Base-by-base conservation (phyloP, 2,329 filamentous ascomycete genomes). In the Talaromyces sp. region DNA sequence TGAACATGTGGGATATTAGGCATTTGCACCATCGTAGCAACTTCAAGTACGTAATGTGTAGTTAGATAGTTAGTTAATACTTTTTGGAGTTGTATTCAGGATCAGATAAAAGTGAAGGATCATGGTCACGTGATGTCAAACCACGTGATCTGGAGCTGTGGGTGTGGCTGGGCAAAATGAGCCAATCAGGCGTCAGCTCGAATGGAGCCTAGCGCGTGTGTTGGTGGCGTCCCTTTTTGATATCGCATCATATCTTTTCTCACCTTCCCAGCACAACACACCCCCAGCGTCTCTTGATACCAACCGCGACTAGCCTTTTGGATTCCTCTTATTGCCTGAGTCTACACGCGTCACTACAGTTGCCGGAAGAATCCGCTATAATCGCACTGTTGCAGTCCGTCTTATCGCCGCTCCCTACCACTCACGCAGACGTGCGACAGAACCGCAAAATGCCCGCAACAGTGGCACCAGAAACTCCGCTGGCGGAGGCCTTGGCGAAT, bases 401-500 rank as follows among this genome's bases (percentile, higher is more conserved):
- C 38, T 25, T 19, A 25, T 19, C 49, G 17, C 5, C 49, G 13
- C n/a, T 36, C 58, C 34, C 47, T 47, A 10, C 29, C 25, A 13
- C 17, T 81, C 79, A 92, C 96, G 85, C 93, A 96, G 80, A 96
- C 92, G 66, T 79, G 80, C 51, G 51, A 47, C 53, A 25, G 40
- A 34, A 25, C 61, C 22, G 49, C 31, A 56, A 72, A 66, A 97
- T 97, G 91, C 84, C 92, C 70, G 86, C 92, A 79, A 89, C 93
- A 76, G 85, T 96, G 69, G 82, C 86, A 63, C 85, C 91, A 70
- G 90, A 91, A 72, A 92, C 93, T 76, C 91, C 92, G 58, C 83
- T 98, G 75, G 93, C 93, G 70, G 87, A 93, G 71, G 91, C 92
- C 69, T 87, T 99, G 63, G 92, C 90, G 76, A 83, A 84, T 72